Evolutionary conservation across 345 rosid species (phyloP).

Genomic region (Sisymbrium altissimum): DNA sequence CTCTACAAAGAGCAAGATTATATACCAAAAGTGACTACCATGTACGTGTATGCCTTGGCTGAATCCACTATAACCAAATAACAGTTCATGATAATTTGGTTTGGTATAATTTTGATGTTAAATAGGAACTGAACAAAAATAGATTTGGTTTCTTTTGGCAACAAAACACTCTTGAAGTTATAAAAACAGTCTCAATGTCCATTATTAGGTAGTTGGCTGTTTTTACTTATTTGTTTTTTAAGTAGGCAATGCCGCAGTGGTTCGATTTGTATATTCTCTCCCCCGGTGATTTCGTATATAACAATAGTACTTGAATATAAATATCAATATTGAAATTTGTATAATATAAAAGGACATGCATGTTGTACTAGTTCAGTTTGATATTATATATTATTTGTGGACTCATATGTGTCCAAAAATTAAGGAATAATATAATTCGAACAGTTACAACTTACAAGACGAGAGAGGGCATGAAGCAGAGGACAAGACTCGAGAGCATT

Average conservation of each 20-base stretch:
- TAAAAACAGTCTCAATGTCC: background rate
- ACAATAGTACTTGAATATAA: background rate
- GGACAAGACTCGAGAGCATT: conserved; percentile 2
- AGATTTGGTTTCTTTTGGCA: background rate
- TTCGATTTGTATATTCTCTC: background rate
- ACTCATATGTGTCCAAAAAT: conserved; percentile 19
- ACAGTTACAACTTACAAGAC: conserved; percentile 30
- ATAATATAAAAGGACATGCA: conserved; percentile 12
- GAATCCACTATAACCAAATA: background rate
- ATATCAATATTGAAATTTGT: background rate
- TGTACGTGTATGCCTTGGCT: background rate
- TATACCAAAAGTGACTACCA: background rate
- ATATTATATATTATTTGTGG: background rate
- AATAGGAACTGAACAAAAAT: background rate
- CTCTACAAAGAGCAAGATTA: background rate
- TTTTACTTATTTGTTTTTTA: background rate
- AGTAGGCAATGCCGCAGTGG: conserved; percentile 6
- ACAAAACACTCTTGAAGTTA: background rate
- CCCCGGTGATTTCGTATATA: background rate
- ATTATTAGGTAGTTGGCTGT: conserved; percentile 14
- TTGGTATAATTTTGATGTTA: background rate
- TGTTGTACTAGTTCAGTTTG: background rate
- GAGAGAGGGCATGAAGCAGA: conserved; percentile 25
- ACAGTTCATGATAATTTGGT: background rate
- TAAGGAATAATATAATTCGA: conserved; percentile 2